Conservation (phyloP, 2,329 filamentous ascomycete genomes). For the Neonectria coccinea region DNA sequence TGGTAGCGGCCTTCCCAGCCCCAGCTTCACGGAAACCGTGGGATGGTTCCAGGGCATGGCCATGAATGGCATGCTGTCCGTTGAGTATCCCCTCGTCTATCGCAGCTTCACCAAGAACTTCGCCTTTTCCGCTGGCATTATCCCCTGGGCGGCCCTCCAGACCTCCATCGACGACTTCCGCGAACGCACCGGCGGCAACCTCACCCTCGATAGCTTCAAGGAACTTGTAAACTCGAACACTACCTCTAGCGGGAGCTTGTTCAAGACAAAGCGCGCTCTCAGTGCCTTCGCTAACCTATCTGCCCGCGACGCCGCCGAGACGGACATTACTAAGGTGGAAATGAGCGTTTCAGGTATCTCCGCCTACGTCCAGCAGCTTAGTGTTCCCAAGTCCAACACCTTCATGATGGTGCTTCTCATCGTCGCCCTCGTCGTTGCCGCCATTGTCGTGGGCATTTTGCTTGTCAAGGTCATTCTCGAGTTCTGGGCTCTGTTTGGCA, state of each 20-base stretch:
- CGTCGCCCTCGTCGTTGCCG: conserved; percentile 86
- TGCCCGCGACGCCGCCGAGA: conserved; percentile 58
- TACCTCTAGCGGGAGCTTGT: conserved; percentile 53
- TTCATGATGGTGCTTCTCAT: conserved; percentile 96
- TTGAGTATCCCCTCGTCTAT: conserved; percentile 88
- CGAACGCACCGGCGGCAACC: conserved; percentile 82
- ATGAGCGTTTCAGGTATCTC: conserved; percentile 79
- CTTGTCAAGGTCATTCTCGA: conserved; percentile 93
- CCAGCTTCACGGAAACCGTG: conserved; percentile 86
- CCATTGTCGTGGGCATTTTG: conserved; percentile 86
- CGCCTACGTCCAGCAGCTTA: conserved; percentile 84
- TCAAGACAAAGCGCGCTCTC: conserved; percentile 67
- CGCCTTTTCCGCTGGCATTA: conserved; percentile 86
- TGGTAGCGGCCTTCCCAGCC: conserved; percentile 75
- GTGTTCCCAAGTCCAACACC: conserved; percentile 87
- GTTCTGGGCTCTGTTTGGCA: conserved; percentile 89
- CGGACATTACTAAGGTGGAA: conserved; percentile 51
- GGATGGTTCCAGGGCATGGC: conserved; percentile 94
- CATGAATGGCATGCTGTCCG: conserved; percentile 95
- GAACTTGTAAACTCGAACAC: conserved; percentile 70
- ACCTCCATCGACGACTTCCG: conserved; percentile 87
- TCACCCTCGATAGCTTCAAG: conserved; percentile 81
- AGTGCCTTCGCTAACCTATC: conserved; percentile 61
- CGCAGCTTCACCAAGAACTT: conserved; percentile 93
- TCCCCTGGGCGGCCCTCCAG: conserved; percentile 87